Evolutionary conservation across 78 protist genomes (phyloP), one percentile per base, ranked within the genome.

Genomic region (Cavenderia fasciculata): DNA sequence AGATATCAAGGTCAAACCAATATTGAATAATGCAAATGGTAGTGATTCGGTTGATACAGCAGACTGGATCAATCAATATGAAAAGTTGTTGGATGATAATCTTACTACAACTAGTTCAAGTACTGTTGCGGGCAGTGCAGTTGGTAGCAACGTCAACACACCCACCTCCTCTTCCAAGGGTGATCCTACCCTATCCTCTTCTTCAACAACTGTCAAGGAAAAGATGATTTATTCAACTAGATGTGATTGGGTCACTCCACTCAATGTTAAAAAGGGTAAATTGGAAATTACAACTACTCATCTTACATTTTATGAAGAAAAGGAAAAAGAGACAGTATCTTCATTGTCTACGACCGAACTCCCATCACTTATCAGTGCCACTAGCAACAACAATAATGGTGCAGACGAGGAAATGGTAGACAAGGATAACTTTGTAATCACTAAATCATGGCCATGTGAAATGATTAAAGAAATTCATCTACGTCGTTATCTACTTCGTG

Each of bases 401-500:
- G 78, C 66, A 19, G 18, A n/a, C 21, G n/a, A n/a, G n/a, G n/a
- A n/a, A n/a, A n/a, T n/a, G n/a, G n/a, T n/a, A n/a, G n/a, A n/a
- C n/a, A n/a, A n/a, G n/a, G n/a, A n/a, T n/a, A n/a, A n/a, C n/a
- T n/a, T n/a, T n/a, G n/a, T n/a, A n/a, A n/a, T n/a, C n/a, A 49
- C 14, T 14, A 49, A 49, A 14, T 40, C 49, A 41, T 93, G 93
- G 93, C 54, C 66, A 10, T 47, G 27, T 33, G 87, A 74, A 49
- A 41, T 31, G 49, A 86, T 85, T 14, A 68, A 70, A 31, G 92
- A 86, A 7, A 59, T 86, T 10, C 93, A 85, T 16, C 21, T 44
- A 57, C 47, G 95, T 46, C 52, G 95, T 36, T 93, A 86, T 62
- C 74, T 93, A 27, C 38, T 93, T 10, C 36, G 95, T 19, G 87